Conservation (phyloP, 1,284 basidiomycete genomes). For the Tilletia caries region DNA sequence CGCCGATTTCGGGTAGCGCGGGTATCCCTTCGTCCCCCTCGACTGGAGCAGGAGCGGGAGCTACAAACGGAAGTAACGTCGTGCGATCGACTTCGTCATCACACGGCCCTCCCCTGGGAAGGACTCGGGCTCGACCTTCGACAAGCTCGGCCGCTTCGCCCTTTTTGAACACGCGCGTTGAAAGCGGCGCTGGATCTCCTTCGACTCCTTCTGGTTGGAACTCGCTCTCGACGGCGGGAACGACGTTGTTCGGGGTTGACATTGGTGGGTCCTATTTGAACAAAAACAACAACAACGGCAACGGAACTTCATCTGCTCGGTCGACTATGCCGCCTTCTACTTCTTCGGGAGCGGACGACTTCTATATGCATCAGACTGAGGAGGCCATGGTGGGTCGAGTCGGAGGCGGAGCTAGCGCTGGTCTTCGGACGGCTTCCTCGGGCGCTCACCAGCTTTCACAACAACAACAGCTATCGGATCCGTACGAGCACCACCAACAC, state of each 20-base stretch:
- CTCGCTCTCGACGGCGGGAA: neutral
- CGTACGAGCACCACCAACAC: too few relatives aligned
- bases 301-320: too few relatives aligned
- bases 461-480: neutral
- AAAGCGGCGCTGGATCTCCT: too few relatives aligned
- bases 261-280: neutral
- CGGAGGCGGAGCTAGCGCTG: too few relatives aligned
- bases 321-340: too few relatives aligned
- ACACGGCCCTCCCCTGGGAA: neutral
- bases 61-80: too few relatives aligned
- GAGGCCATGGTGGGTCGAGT: too few relatives aligned
- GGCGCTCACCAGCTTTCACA: neutral
- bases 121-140: neutral
- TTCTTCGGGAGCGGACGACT: neutral
- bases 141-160: neutral
- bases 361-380: neutral
- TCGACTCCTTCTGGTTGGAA: too few relatives aligned
- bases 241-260: constrained; percentile 1
- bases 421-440: neutral
- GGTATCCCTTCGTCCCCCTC: neutral
- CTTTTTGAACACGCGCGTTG: neutral
- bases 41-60: neutral
- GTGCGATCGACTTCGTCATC: too few relatives aligned
- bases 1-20: too few relatives aligned
- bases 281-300: too few relatives aligned